Evolutionary conservation across 148 eudicot species (phyloP).

Genomic region (Vaccinium myrtillus): DNA sequence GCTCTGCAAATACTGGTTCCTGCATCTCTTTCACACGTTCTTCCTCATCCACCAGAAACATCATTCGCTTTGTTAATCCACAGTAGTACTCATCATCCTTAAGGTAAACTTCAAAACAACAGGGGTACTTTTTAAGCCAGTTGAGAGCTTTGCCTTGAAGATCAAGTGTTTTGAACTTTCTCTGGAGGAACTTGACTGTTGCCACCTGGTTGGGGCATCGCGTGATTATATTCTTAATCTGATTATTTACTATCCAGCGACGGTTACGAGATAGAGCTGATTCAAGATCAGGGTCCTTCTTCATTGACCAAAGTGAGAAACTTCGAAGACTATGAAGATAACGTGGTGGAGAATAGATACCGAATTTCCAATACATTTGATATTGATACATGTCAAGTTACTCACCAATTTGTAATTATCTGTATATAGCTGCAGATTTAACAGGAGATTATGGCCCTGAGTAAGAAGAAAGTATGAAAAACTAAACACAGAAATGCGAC

Average conservation of each 20-base stretch:
- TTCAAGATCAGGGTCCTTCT: conserved; percentile 95
- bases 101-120: conserved; percentile 76
- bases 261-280: conserved; percentile 74
- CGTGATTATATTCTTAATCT: conserved; percentile 80
- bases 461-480: neutral
- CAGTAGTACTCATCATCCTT: conserved; percentile 55
- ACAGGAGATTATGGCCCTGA: neutral
- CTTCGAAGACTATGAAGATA: conserved; percentile 28
- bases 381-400: conserved; percentile 9
- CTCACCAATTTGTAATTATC: conserved; percentile 9
- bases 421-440: conserved; percentile 15
- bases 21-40: conserved; percentile 59
- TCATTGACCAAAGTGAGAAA: conserved; percentile 88
- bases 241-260: conserved; percentile 91
- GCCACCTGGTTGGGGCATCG: conserved; percentile 63
- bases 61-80: conserved; percentile 73
- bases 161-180: conserved; percentile 87
- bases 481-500: neutral
- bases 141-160: conserved; percentile 88
- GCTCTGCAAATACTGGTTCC: conserved; percentile 58
- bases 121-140: conserved; percentile 95
- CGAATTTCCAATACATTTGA: conserved; percentile 7
- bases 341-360: conserved; percentile 5
- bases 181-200: conserved; percentile 67
- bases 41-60: conserved; percentile 76